Evolutionary conservation across 805 yeast species (phyloP).

Genomic region (Kodamaea nitidulidarum): DNA sequence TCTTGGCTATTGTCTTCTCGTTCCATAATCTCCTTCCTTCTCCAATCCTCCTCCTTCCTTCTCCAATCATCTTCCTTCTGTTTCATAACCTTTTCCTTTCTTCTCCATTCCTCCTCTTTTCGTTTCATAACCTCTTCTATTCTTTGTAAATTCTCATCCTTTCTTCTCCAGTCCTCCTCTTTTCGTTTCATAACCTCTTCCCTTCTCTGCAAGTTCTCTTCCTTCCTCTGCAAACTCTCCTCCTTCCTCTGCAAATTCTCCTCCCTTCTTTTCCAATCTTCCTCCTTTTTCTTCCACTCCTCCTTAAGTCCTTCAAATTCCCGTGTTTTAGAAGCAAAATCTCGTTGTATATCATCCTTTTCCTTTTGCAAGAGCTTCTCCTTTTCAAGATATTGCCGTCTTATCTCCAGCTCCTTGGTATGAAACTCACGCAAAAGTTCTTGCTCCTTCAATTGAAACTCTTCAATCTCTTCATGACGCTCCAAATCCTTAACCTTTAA

Average conservation of each 20-base stretch:
- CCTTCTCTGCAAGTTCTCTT: too few species aligned
- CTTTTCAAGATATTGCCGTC: not conserved
- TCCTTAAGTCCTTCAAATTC: too few species aligned
- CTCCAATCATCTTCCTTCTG: not conserved
- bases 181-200: not conserved
- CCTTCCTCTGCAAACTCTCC: not conserved
- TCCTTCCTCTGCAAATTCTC: not conserved
- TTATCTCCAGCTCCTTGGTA: not conserved
- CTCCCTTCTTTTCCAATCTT: too few species aligned
- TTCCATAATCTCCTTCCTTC: not conserved
- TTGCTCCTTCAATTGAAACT: slow-evolving; percentile 3
- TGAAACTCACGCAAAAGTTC: not conserved
- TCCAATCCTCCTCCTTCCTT: not conserved
- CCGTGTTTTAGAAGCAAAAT: not conserved
- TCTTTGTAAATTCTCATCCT: slow-evolving; percentile 1
- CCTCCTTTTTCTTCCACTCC: too few species aligned
- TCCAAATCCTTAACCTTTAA: slow-evolving; percentile 4
- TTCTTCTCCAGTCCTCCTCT: slow-evolving; percentile 1
- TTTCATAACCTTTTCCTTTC: not conserved
- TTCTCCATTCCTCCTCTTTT: not conserved
- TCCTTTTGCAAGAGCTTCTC: not conserved
- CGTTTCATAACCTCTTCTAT: not conserved
- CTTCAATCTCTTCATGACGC: slow-evolving; percentile 4
- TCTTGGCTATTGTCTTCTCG: not conserved
- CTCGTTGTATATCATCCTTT: not conserved